Evolutionary conservation across 495 filamentous ascomycete species (phyloP), one percentile per base, ranked within the genome.

Genomic region (Aspergillus carlsbadensis): DNA sequence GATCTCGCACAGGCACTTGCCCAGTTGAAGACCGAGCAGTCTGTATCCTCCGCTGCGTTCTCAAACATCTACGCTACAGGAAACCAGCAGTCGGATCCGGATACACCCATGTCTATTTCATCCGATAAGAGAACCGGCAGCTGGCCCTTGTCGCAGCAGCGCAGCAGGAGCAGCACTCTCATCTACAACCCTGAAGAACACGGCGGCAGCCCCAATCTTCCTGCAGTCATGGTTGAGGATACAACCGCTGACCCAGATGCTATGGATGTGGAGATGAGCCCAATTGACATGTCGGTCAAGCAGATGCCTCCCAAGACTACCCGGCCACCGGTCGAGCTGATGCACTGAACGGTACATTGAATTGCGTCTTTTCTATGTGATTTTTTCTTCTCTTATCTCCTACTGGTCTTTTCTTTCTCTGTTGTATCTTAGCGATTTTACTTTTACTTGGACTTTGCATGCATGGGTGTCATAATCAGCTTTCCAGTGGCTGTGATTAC

Each of bases 151-250:
- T 13, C 22, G 4, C 73, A 64, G 50, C 67, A 77, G 57, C 74
- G 82, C 40, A 82, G 85, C 58, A 73, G 81, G 54, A 88, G 82
- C 63, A 82, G 78, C 56, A 91, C 85, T 1, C 77, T 89, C 41
- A 87, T 94, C 60, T 94, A 87, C 73, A 75, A 91, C 56, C 90
- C 90, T 0, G 74, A 82, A 17, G 85, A 89, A 42, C 86, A 93
- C 66, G 88, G 90, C 3, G 75, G 81, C 50, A 89, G 84, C 66
- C 89, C 90, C 10, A 79, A 85, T 64, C 69, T 98, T 57, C 94
- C 94, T 0, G 90, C 88, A 10, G 96, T 98, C 22, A 85, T 89
- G 59, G 91, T 98, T 6, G 90, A 95, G 65, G 95, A 98, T 73
- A 89, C 88, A 64, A 95, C 83, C 22, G 80, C 86, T 46, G 80